Base-by-base conservation (phyloP, 2,329 filamentous ascomycete species). In the Coleophoma crateriformis region DNA sequence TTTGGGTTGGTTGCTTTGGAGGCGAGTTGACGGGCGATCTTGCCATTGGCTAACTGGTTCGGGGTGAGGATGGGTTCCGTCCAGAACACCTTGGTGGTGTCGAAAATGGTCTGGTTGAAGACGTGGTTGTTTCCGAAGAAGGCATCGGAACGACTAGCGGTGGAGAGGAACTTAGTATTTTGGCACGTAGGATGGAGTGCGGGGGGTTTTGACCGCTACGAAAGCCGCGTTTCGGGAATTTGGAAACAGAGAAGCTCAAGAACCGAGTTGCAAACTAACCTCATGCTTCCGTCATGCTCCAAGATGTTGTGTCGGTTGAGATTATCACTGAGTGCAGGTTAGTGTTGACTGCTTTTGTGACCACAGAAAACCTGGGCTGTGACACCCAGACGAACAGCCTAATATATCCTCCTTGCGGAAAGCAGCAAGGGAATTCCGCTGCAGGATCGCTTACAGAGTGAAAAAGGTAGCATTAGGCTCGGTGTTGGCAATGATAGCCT, bases 81-180 rank as follows among this genome's bases (percentile, higher is more conserved):
- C 73, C 75, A 81, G 63, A 72, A 79, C 4, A 56, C 50, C 37
- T 56, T 65, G 0, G 70, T 71, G 49, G 70, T 61, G 46, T 73
- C 68, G 59, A 79, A 81, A 53, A 78, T 60, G 2, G 68, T 71
- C 47, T 72, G 64, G 61, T 81, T 78, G 66, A 81, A 81, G 49
- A 71, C 49, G 55, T 75, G 69, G 54, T 74, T 74, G 60, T 74
- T 72, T 19, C 76, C 77, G 47, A 77, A 70, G 66, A 64, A 73
- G 8, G 69, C 72, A 50, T 81, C 77, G 2, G 65, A 58, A 22
- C 76, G 75, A 38, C 71, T 75, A 37, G n/a, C 12, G 12, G 13
- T n/a, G 43, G n/a, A 33, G 6, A n/a, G 34, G 19, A 19, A 19
- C 19, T 52, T 46, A 52, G 50, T 10, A 38, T 40, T 33, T 2